A percentile compares a stretch with the other conserved stretches of the same genome.
phyloP scores from a whole-genome alignment of 1,284 basidiomycete species.

The Volvariella surrecta region DNA sequence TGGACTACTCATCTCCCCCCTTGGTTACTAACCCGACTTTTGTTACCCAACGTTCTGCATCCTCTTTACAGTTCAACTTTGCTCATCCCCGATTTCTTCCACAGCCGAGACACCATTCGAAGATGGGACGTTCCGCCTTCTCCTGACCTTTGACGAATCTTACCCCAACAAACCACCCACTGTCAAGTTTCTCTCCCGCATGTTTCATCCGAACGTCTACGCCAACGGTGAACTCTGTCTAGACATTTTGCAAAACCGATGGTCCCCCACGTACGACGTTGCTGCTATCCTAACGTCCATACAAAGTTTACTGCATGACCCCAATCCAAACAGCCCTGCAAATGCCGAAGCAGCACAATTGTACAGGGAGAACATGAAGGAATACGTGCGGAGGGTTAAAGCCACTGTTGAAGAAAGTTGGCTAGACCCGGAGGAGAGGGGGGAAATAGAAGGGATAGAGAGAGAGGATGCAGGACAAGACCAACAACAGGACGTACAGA shows the following conservation, averaged over 20 bases:
- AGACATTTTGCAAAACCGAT: constrained; percentile 96
- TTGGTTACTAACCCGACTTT: constrained; percentile 1
- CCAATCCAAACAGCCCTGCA: constrained; percentile 95
- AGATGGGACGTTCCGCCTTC: constrained; percentile 96
- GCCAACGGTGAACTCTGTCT: constrained; percentile 97
- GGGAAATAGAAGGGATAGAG: constrained; percentile 13
- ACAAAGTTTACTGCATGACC: constrained; percentile 92
- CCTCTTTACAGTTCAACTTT: neutral
- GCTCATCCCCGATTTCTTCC: neutral
- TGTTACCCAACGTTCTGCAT: constrained; percentile 4
- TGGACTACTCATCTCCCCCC: constrained; percentile 4
- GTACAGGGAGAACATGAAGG: constrained; percentile 98
- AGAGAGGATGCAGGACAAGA: too few species aligned
- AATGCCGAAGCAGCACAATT: constrained; percentile 96
- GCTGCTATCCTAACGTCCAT: constrained; percentile 96
- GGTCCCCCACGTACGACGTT: constrained; percentile 98
- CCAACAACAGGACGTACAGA: too few species aligned
- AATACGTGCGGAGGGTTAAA: constrained; percentile 89
- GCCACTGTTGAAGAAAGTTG: constrained; percentile 88
- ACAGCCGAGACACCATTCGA: constrained; percentile 97
- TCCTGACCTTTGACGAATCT: constrained; percentile 93
- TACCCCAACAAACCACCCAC: constrained; percentile 98
- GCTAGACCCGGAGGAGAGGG: constrained; percentile 75
- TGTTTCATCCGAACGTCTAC: constrained; percentile 99
- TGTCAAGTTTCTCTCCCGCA: constrained; percentile 93